Base-by-base conservation (phyloP, 2,329 filamentous ascomycete species). In the Podosphaera fusca region DNA sequence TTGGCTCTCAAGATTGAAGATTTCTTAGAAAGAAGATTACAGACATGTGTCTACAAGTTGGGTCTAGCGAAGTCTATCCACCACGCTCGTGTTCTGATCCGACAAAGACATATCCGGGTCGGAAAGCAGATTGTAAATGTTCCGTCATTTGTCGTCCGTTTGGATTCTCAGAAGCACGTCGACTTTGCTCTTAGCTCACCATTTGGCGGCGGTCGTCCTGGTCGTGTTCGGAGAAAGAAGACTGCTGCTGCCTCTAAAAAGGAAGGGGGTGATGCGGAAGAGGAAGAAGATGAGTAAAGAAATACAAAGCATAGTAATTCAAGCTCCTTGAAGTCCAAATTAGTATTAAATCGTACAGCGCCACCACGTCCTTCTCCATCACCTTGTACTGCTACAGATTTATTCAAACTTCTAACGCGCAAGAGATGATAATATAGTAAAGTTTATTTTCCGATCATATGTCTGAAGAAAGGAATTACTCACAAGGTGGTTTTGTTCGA, bases 121-220 rank as follows among this genome's bases (percentile, higher is more conserved):
- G 92, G 92, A 77, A 98, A 98, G 87, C 92, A 98, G 81, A 96
- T 98, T 73, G 92, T 98, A 81, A 98, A 98, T 77, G 92, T 98
- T 61, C 92, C 92, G 65, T 96, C 90, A 58, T 98, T 95, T 85
- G 85, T 98, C 73, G 92, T 98, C 75, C 92, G 92, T 77, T 87
- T 98, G 71, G 92, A 98, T 81, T 95, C 89, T 69, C 92, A 98
- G 84, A 98, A 98, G 87, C 92, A 98, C 85, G 96, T 98, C 70
- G 92, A 98, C 81, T 96, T 98, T 74, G 81, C 92, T 63, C 82
- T 98, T 65, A 94, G 84, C 76, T 96, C 90, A 72, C 90, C 92
- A 72, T 95, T 95, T 70, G 92, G 92, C 75, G 89, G 89, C 73
- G 92, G 92, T 72, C 89, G 92, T 69, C 87, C 88, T 69, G 92